Base-by-base conservation (phyloP, 1,284 basidiomycete species). In the Cerioporus squamosus region DNA sequence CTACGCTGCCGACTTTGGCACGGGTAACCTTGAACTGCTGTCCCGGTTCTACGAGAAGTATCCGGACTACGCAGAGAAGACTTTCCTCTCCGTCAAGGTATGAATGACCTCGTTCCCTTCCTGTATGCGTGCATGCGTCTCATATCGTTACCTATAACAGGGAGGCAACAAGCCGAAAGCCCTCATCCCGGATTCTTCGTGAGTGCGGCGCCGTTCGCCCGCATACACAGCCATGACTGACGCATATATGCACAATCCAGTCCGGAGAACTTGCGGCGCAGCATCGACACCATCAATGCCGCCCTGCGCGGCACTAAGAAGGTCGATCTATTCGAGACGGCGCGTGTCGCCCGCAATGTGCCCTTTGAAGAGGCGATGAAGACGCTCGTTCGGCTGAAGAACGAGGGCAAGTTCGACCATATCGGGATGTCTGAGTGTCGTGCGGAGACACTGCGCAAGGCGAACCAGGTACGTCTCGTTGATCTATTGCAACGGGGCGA, bases 31-130 rank as follows among this genome's bases (percentile, higher is more conserved):
- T 1, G 73, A 80, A 60, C 65, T 81, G 10, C 54, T 82, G 20
- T 67, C 75, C 6, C 73, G 78, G n/a, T 82, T 81, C 69, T 82
- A 78, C 64, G 75, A 75, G 29, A 77, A 77, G 54, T 80, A 86
- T 65, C 85, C 86, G 2, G 79, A 82, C 48, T 82, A 84, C 67
- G 77, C 75, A 9, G 79, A 82, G 42, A 81, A 77, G 67, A 75
- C 81, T 6, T 77, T 82, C 59, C 70, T 87, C 18, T 81, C 74
- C 18, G 77, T 79, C 47, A 78, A 78, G 71, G 76, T 72, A n/a
- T n/a, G n/a, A n/a, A n/a, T n/a, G n/a, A n/a, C n/a, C n/a, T n/a
- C n/a, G n/a, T n/a, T n/a, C n/a, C n/a, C n/a, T n/a, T n/a, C n/a
- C n/a, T n/a, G n/a, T n/a, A n/a, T n/a, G n/a, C n/a, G n/a, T n/a